phyloP scores from a whole-genome alignment of 202 grass and related monocot species.

The Digitaria exilis region DNA sequence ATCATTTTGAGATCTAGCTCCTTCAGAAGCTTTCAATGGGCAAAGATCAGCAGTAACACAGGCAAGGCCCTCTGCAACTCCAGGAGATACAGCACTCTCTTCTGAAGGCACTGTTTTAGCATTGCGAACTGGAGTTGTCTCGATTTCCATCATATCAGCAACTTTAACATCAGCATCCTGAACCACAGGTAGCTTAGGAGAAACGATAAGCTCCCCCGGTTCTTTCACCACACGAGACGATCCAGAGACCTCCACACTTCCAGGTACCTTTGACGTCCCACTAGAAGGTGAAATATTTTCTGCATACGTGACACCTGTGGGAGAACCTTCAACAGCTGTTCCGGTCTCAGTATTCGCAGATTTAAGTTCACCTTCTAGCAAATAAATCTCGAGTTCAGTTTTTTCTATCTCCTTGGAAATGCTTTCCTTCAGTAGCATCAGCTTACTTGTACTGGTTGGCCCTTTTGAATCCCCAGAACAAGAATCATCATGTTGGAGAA shows the following conservation, averaged over 20 bases:
- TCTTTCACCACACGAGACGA: slow-evolving; percentile 35
- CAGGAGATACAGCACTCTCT: slow-evolving; percentile 45
- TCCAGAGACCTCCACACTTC: slow-evolving; percentile 14
- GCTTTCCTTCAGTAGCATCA: slow-evolving; percentile 69
- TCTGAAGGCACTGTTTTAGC: slow-evolving; percentile 44
- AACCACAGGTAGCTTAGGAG: slow-evolving; percentile 29
- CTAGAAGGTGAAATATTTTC: slow-evolving; percentile 46
- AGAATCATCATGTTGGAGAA: slow-evolving; percentile 70
- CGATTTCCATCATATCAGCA: slow-evolving; percentile 38
- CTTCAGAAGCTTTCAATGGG: slow-evolving; percentile 22
- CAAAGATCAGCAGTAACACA: slow-evolving; percentile 32
- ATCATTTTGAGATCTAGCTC: slow-evolving; percentile 28
- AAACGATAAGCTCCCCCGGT: slow-evolving; percentile 26
- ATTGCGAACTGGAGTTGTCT: slow-evolving; percentile 21
- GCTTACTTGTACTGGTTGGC: slow-evolving; percentile 53
- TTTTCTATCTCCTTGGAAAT: slow-evolving; percentile 87
- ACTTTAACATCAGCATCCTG: slow-evolving; percentile 18
- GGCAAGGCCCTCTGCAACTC: not conserved
- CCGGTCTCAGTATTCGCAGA: slow-evolving; percentile 29
- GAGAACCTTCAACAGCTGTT: slow-evolving; percentile 33
- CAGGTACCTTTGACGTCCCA: slow-evolving; percentile 44
- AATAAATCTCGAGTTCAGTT: slow-evolving; percentile 90
- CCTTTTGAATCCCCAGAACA: slow-evolving; percentile 69
- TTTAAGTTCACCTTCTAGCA: slow-evolving; percentile 80
- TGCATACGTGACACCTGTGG: slow-evolving; percentile 26